Base-by-base conservation (phyloP, 306 rosid species). In the Lathyrus oleraceus region DNA sequence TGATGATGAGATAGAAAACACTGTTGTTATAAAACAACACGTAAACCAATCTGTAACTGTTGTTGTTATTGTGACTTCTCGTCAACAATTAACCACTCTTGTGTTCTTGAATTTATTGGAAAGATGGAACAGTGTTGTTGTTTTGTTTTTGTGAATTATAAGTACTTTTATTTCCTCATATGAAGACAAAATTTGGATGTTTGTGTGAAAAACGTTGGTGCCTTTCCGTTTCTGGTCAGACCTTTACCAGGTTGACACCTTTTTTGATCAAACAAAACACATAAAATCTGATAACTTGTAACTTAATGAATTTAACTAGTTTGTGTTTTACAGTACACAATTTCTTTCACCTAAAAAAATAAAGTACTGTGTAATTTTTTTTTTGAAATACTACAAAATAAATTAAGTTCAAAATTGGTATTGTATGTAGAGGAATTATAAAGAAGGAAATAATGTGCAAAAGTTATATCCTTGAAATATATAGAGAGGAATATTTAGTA, bases 21-120 rank as follows among this genome's bases (percentile, higher is more conserved):
- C 90, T 87, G 91, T 88, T 83, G n/a, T n/a, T 53, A 77, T 42
- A 42, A 67, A 81, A 58, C 71, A 67, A 80, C 96, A 90, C 91
- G 97, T 78, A 75, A 90, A 67, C 73, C 72, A 71, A 62, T 79
- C 78, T 54, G 77, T 67, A 77, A 70, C 78, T 71, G 66, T 65
- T 75, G 14, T 17, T 12, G 10, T 39, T 32, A n/a, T n/a, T 67
- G 83, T 53, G 69, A 79, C 76, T 68, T 70, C 77, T 79, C 74
- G 39, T 78, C 81, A 84, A 79, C 71, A 77, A 53, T 53, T 53
- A 53, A 21, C 60, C n/a, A 53, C 32, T 20, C 30, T 57, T 14
- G 39, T 57, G n/a, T 57, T 56, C 10, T 56, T 57, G 30, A 14
- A 13, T 27, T 57, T 57, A 57, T 27, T 13, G 17, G 38, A 13